A percentile compares a stretch with the other conserved stretches of the same genome.
Evolutionary conservation across 345 rosid genomes (phyloP).

Genomic region (Linum tenue): DNA sequence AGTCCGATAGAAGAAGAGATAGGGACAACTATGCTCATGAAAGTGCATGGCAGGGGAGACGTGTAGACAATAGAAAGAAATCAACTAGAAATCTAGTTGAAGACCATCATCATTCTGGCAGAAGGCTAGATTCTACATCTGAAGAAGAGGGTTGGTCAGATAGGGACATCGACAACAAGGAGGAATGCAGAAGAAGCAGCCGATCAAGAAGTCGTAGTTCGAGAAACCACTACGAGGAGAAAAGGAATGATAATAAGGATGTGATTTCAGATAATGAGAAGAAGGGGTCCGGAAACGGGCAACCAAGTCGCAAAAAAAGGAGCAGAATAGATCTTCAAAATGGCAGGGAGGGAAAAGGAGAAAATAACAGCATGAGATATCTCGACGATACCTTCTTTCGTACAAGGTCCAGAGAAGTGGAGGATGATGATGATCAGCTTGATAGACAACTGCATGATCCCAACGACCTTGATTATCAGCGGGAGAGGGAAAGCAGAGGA

Average conservation of each 20-base stretch:
- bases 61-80: not conserved
- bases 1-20: not conserved
- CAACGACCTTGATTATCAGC: too few species aligned
- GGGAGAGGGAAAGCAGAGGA: too few species aligned
- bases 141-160: not conserved
- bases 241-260: not conserved
- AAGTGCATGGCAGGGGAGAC: not conserved
- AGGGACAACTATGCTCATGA: not conserved
- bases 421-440: too few species aligned
- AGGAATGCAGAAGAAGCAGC: not conserved
- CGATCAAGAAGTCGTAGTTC: not conserved
- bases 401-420: too few species aligned
- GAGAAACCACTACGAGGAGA: not conserved
- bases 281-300: not conserved
- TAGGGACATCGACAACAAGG: not conserved
- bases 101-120: not conserved
- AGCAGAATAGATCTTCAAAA: too few species aligned
- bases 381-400: too few species aligned
- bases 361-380: not conserved
- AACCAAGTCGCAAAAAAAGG: too few species aligned
- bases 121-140: not conserved
- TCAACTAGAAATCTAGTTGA: not conserved
- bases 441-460: too few species aligned
- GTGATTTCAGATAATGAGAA: not conserved
- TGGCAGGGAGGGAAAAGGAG: not conserved